A percentile compares a stretch with the other conserved stretches of the same genome.
Conservation (phyloP, 306 rosid genomes). For the Trifolium repens region DNA sequence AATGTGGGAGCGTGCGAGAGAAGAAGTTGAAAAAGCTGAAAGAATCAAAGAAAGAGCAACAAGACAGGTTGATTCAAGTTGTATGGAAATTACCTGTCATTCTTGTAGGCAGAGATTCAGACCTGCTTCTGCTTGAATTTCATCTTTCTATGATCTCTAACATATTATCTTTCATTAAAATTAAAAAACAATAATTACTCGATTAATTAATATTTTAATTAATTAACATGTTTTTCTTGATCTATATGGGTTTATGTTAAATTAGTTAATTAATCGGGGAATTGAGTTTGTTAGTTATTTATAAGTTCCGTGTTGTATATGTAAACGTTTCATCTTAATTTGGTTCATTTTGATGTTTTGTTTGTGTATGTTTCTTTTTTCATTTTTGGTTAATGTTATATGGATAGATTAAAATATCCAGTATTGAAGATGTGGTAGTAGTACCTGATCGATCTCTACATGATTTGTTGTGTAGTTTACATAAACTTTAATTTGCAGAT, state of each 20-base stretch:
- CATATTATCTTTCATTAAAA: background rate
- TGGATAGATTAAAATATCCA: background rate
- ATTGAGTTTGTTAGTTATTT: conserved; percentile 19
- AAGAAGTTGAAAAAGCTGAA: conserved; percentile 84
- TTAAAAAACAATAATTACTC: too few species aligned
- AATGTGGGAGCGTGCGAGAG: conserved; percentile 95
- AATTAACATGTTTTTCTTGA: conserved; percentile 2
- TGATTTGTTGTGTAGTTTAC: background rate
- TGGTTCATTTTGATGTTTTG: conserved; percentile 5
- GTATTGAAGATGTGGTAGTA: background rate
- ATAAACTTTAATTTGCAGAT: too few species aligned
- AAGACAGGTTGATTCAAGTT: conserved; percentile 62
- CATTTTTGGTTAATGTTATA: too few species aligned
- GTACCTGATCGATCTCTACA: background rate
- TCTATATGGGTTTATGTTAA: conserved; percentile 14
- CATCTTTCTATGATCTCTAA: too few species aligned
- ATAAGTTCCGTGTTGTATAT: background rate
- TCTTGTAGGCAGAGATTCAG: conserved; percentile 93
- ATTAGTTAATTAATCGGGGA: background rate
- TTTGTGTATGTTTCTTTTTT: background rate
- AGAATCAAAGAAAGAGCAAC: conserved; percentile 80
- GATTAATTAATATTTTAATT: background rate
- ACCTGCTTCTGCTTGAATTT: conserved; percentile 44
- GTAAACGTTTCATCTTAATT: conserved; percentile 7
- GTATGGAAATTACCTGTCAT: conserved; percentile 99